Conservation (phyloP, 306 rosid species). For the Ziziphus jujuba region DNA sequence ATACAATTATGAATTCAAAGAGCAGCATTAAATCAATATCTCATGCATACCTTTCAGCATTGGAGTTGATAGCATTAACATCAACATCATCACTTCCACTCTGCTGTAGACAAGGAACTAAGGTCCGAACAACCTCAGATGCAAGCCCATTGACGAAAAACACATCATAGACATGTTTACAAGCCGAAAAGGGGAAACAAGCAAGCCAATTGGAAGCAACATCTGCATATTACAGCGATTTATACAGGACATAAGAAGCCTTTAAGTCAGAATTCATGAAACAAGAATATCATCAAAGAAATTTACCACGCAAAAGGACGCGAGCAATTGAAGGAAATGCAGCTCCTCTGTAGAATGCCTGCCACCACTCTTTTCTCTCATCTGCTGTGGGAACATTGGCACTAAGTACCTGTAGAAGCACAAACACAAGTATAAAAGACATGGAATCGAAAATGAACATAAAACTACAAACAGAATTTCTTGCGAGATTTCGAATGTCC, state of each 20-base stretch:
- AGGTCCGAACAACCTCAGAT: constrained; percentile 72
- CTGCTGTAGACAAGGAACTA: constrained; percentile 67
- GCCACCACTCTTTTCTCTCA: constrained; percentile 64
- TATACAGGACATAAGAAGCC: constrained; percentile 13
- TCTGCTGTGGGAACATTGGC: constrained; percentile 48
- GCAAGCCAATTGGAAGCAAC: constrained; percentile 84
- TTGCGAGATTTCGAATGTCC: constrained; percentile 1
- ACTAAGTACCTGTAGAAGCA: constrained; percentile 41
- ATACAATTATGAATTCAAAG: neutral
- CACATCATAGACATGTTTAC: constrained; percentile 67
- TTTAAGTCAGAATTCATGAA: neutral
- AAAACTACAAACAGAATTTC: neutral
- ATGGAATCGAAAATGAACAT: constrained; percentile 5
- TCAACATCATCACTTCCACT: constrained; percentile 52
- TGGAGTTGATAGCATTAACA: constrained; percentile 52
- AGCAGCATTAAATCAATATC: neutral
- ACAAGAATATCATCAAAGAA: constrained; percentile 10
- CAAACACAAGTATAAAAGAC: constrained; percentile 17
- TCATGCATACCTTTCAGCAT: constrained; percentile 63
- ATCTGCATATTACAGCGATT: constrained; percentile 56
- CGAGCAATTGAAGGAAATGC: constrained; percentile 74
- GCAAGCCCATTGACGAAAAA: constrained; percentile 67
- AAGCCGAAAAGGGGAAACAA: constrained; percentile 70
- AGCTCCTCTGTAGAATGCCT: constrained; percentile 61
- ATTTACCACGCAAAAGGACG: constrained; percentile 67